These are phyloP conservation scores for maize (Zea mays) DNA, from an alignment of 176 grass and related monocot species.

Conservation along the genomic window DNA sequence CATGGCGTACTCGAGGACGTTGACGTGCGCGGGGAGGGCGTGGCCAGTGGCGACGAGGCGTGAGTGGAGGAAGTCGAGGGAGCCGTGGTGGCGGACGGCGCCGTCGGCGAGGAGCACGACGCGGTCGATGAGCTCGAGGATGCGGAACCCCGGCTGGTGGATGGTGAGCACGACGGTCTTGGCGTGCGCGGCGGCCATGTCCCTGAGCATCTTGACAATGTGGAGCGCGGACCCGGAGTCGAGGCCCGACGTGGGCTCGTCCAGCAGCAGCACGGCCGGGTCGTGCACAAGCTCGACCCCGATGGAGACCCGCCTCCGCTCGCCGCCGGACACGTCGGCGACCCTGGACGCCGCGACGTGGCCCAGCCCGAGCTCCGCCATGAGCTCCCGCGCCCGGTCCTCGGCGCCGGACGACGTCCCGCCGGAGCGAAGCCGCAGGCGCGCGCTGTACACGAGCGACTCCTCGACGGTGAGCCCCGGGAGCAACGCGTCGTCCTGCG, in stretches of 20 bases:
- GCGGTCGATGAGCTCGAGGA: slow-evolving; percentile 78
- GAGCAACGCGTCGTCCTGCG: slow-evolving; percentile 90
- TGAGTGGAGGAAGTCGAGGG: slow-evolving; percentile 51
- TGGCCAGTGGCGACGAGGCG: slow-evolving; percentile 58
- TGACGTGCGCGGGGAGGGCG: slow-evolving; percentile 75
- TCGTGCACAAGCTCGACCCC: slow-evolving; percentile 84
- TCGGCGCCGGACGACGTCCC: not conserved
- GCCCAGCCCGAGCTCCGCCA: slow-evolving; percentile 62
- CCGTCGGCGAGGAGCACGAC: slow-evolving; percentile 76
- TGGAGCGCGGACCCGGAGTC: slow-evolving; percentile 78
- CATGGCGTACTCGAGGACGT: slow-evolving; percentile 92
- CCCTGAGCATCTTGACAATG: slow-evolving; percentile 74
- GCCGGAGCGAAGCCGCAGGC: slow-evolving; percentile 43
- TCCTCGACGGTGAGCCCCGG: slow-evolving; percentile 89
- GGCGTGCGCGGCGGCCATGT: slow-evolving; percentile 51
- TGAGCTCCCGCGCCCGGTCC: slow-evolving; percentile 44
- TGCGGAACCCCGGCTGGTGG: slow-evolving; percentile 87
- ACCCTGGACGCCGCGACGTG: slow-evolving; percentile 64
- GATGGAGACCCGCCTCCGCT: slow-evolving; percentile 80
- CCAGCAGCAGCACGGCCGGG: slow-evolving; percentile 78
- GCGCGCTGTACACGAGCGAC: slow-evolving; percentile 84
- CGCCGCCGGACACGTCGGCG: slow-evolving; percentile 63
- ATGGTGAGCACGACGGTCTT: slow-evolving; percentile 88
- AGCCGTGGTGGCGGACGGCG: slow-evolving; percentile 66
- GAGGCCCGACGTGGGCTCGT: slow-evolving; percentile 87